Conservation (phyloP, 2,329 filamentous ascomycete genomes). For the Aspergillus bombycis region DNA sequence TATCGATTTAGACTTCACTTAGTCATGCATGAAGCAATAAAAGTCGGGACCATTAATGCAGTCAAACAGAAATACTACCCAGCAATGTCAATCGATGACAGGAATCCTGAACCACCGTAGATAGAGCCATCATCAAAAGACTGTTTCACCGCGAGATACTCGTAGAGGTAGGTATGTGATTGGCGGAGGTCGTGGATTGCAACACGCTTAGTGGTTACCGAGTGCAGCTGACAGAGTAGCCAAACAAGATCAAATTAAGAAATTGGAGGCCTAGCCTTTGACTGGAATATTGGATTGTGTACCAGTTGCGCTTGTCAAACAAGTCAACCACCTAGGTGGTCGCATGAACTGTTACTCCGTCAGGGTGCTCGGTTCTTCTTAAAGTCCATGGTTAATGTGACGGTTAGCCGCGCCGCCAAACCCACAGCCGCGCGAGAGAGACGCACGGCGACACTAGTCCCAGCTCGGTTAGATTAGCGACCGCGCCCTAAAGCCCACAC, state of each 20-base stretch:
- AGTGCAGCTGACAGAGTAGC: background rate
- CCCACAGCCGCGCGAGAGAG: slow-evolving; percentile 16
- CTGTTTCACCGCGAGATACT: background rate
- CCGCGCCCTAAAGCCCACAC: slow-evolving; percentile 50
- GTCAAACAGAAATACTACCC: background rate
- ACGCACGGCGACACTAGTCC: slow-evolving; percentile 33
- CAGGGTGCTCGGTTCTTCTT: background rate
- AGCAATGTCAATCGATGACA: background rate
- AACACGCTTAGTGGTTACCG: background rate
- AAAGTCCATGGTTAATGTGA: background rate
- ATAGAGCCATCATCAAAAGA: background rate
- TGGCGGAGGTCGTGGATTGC: background rate
- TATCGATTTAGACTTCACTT: background rate
- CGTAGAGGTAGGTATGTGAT: background rate
- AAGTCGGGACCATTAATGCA: background rate
- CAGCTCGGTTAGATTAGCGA: slow-evolving; percentile 49
- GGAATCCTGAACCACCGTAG: background rate
- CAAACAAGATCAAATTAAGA: background rate
- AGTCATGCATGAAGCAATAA: background rate
- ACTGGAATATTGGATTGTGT: background rate
- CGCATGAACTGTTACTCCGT: slow-evolving; percentile 1
- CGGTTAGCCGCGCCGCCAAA: slow-evolving; percentile 15
- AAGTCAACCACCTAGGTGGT: background rate
- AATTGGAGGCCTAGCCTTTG: background rate
- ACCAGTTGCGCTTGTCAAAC: background rate